Conservation (phyloP, 805 yeast species). For the Metschnikowia lunata region DNA sequence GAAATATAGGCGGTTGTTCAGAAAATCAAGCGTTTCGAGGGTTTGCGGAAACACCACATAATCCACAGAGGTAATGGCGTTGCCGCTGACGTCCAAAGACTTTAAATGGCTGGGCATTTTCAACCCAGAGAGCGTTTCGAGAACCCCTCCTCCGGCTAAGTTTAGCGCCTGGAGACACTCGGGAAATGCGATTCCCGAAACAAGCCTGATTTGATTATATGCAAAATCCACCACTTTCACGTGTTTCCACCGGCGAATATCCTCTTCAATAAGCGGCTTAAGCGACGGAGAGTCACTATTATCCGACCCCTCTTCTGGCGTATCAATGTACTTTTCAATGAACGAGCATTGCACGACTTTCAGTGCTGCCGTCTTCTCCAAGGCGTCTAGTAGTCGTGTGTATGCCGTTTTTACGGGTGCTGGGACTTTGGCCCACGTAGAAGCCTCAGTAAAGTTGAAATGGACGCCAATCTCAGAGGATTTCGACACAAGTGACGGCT, state of each 20-base stretch:
- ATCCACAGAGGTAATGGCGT: conserved; percentile 33
- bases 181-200: conserved; percentile 40
- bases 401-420: conserved; percentile 24
- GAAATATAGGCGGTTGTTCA: conserved; percentile 36
- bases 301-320: conserved; percentile 26
- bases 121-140: conserved; percentile 38
- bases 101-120: conserved; percentile 32
- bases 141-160: conserved; percentile 36
- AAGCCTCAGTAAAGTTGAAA: conserved; percentile 28
- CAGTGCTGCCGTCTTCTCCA: conserved; percentile 21
- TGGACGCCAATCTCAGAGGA: conserved; percentile 16
- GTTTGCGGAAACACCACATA: conserved; percentile 31
- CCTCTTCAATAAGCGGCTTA: conserved; percentile 31
- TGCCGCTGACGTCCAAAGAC: conserved; percentile 30
- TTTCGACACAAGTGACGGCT: background rate
- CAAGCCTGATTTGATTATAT: conserved; percentile 31
- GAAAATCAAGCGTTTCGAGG: conserved; percentile 31
- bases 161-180: conserved; percentile 35
- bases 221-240: conserved; percentile 35
- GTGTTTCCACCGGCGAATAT: conserved; percentile 32
- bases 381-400: conserved; percentile 19
- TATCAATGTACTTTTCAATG: conserved; percentile 30
- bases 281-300: background rate
- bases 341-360: conserved; percentile 37
- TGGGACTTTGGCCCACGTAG: conserved; percentile 30